Evolutionary conservation across 257 asterid genomes (phyloP), one percentile per base, ranked within the genome.

Genomic region (Forsythia viridissima): DNA sequence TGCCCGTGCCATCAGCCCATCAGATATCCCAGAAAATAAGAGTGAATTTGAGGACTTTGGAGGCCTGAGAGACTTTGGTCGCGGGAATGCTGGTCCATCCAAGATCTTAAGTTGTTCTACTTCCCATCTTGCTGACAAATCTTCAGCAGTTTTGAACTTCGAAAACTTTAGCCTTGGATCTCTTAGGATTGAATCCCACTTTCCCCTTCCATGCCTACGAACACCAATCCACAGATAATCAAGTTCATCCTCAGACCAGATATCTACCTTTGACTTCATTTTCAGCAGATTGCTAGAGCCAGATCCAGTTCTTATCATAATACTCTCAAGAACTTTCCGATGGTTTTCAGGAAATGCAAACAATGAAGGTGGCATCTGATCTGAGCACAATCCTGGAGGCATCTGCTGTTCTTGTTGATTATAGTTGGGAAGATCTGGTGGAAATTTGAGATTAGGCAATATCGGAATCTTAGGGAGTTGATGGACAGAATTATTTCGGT

Each of bases 211-310:
- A 71, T 96, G 93, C 67, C 98, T 91, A 42, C 99, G 98, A 63
- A 93, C 91, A 36, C 98, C 99, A 81, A 96, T 89, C 99, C 99
- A 93, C 20, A 96, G 95, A 81, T 86, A 88, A 82, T 96, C 99
- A 65, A 96, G 97, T 82, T 96, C 99, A 73, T 96, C 98, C 80
- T 96, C 99, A 21, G 94, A 92, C 98, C 99, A 96, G 73, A 88
- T 83, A 81, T 92, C 97, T 46, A 83, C 65, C 73, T 82, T 91
- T 3, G 91, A 38, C 70, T 87, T 90, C 89, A 81, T 91, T 72
- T 81, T 90, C 61, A 80, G 85, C 43, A 85, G 44, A 82, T 44
- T 85, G 85, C 81, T 82, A 10, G 98, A 85, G 78, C 91, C 98
- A 65, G 91, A 72, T 63, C 97, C 99, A 67, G 97, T 89, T 84